Evolutionary conservation across 768 basidiomycete genomes (phyloP).

Genomic region (Mycena belliarum): DNA sequence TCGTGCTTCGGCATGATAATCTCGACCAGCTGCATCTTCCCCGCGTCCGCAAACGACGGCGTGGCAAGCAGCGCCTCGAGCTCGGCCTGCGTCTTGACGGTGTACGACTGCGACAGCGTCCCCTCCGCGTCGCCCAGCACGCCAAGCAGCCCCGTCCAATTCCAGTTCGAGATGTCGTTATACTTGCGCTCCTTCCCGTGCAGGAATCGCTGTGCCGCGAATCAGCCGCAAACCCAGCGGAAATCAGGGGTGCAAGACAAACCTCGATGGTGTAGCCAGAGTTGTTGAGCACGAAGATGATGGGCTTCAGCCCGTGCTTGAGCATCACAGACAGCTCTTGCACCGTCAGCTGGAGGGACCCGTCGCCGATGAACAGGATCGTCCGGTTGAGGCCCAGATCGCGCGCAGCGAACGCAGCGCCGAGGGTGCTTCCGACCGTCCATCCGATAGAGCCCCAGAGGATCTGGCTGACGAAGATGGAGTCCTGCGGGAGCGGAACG

Average conservation of each 20-base stretch:
- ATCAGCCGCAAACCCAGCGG: not conserved
- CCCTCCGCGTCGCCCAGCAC: constrained; percentile 57
- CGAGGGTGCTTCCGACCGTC: constrained; percentile 77
- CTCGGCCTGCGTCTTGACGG: constrained; percentile 65
- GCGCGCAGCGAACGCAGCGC: constrained; percentile 77
- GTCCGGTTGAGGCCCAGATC: constrained; percentile 65
- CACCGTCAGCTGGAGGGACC: constrained; percentile 77
- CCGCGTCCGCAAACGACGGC: constrained; percentile 57
- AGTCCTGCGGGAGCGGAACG: constrained; percentile 71
- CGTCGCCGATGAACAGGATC: constrained; percentile 86
- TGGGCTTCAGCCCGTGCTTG: constrained; percentile 68
- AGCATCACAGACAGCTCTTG: constrained; percentile 90
- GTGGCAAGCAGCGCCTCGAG: constrained; percentile 69
- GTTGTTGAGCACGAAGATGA: constrained; percentile 84
- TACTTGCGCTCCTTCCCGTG: constrained; percentile 55
- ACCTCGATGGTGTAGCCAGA: constrained; percentile 83
- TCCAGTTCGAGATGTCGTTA: constrained; percentile 86
- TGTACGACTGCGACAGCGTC: constrained; percentile 59
- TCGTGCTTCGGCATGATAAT: constrained; percentile 74
- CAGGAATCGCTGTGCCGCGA: not conserved
- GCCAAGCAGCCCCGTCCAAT: constrained; percentile 65
- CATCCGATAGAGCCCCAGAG: constrained; percentile 94
- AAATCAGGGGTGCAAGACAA: constrained; percentile 44
- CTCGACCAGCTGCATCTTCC: constrained; percentile 79
- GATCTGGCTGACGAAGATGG: constrained; percentile 71